Evolutionary conservation across 345 rosid genomes (phyloP), one percentile per base, ranked within the genome.

Genomic region (Excoecaria cochinchinensis): DNA sequence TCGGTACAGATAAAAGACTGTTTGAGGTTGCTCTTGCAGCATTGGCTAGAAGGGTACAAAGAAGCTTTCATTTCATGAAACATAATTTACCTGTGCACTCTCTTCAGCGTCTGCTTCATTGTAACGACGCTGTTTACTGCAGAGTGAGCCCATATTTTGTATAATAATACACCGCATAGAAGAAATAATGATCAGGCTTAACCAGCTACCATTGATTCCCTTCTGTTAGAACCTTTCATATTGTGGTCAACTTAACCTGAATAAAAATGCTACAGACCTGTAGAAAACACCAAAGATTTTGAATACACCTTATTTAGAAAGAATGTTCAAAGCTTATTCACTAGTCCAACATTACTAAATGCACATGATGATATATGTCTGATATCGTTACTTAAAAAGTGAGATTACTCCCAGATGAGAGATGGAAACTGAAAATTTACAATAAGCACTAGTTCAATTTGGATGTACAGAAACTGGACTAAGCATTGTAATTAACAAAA

Each of bases 71-170:
- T 68, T 68, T 66, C 46, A 64, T 56, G 21, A 67, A 59, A 3
- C 22, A 73, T 58, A 77, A 67, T 53, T 72, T 75, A 89, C 99
- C 91, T 96, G 99, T 67, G 90, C 84, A 81, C 85, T 90, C 86
- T 92, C 99, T 60, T 93, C 92, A 6, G 87, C 67, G 73, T 96
- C 91, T 76, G 93, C 89, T 36, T 89, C 91, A 82, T 71, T 85
- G 82, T 81, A 86, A 50, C 64, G 87, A 60, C 79, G 81, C 78
- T 85, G 86, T 88, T 84, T 92, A 78, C 97, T 92, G 87, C 99
- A 96, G 80, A 93, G 92, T 79, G 83, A 82, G 69, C 99, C 98
- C 99, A 78, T 80, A 71, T 84, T 84, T 72, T 88, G 83, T 74
- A 81, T 68, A 6, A 77, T 72, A 82, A 65, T 69, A 81, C 76